Percentiles rank a stretch among this genome's conserved stretches.
Evolutionary conservation across 805 yeast species (phyloP).

Genomic region (Ogataea pini): DNA sequence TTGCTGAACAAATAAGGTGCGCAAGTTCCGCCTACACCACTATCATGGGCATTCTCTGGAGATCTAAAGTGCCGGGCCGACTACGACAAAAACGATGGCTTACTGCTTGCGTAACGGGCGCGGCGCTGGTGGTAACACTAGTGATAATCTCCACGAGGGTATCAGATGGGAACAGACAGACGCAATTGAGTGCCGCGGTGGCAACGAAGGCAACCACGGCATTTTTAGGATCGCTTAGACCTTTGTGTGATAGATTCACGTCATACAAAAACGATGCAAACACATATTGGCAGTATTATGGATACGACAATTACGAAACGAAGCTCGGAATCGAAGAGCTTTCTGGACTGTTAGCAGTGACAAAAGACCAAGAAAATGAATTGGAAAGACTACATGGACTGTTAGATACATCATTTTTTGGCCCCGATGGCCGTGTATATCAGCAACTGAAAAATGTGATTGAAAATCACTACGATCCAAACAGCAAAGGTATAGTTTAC

Average conservation of each 20-base stretch:
- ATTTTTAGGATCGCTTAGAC: constrained; percentile 17
- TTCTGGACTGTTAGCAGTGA: constrained; percentile 24
- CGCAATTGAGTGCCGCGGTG: constrained; percentile 15
- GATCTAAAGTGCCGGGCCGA: constrained; percentile 7
- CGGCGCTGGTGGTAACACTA: constrained; percentile 5
- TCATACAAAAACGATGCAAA: constrained; percentile 24
- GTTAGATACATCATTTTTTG: constrained; percentile 20
- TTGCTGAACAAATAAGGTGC: neutral
- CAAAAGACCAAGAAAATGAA: constrained; percentile 27
- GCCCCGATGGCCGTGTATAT: constrained; percentile 18
- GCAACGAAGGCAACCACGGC: constrained; percentile 18
- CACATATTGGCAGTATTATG: constrained; percentile 35
- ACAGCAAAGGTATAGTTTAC: constrained; percentile 31
- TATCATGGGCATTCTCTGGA: neutral
- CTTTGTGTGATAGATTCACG: constrained; percentile 30
- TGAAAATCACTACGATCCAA: constrained; percentile 12
- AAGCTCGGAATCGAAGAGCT: constrained; percentile 25
- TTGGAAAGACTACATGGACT: constrained; percentile 24
- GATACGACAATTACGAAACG: constrained; percentile 28
- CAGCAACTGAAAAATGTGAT: constrained; percentile 13
- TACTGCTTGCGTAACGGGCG: constrained; percentile 4
- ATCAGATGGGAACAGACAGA: constrained; percentile 18
- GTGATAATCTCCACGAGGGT: constrained; percentile 8
- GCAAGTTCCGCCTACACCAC: neutral
- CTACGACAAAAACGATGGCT: constrained; percentile 11